Evolutionary conservation across 768 basidiomycete genomes (phyloP), one percentile per base, ranked within the genome.

Genomic region (Hortiboletus campestris): DNA sequence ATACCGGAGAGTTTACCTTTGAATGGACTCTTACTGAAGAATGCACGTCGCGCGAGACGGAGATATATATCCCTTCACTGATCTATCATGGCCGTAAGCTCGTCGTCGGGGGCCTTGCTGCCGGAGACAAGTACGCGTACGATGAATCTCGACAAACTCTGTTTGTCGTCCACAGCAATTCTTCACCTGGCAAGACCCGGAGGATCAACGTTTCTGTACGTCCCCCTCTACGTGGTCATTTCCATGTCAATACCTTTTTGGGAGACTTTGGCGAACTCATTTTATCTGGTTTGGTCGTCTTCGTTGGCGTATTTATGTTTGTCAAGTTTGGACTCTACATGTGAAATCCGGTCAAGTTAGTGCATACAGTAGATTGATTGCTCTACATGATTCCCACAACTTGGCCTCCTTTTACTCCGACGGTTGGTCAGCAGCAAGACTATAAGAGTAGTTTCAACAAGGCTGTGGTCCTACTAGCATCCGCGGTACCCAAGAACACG

Each of bases 41-140:
- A n/a, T 47, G 52, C 49, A 48, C 40, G 6, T 78, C 84, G n/a
- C 70, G 76, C 45, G 84, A 89, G 64, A 92, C 91, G n/a, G 91
- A 94, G 72, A 84, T 95, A 31, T 96, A 86, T 72, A 60, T 92
- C 8, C 91, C 93, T 0, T 79, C 82, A 1, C 66, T 79, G 57
- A 73, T 93, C 36, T 76, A 84, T 2, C 79, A 78, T 17, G 81
- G 79, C 0, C 74, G 86, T 52, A 76, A 78, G 56, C 66, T 94
- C 16, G 62, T 83, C 16, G 80, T 94, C 0, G 69, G 76, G 28
- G 86, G 88, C 0, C 75, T 89, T 2, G 72, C 69, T 17, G 58
- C 75, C 5, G 77, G 72, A 0, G 86, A 88, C 55, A 66, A 62
- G 20, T 85, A 82, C 66, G 50, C 59, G 4, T 83, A 91, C 69